Evolutionary conservation across 164 flowering plant genomes (phyloP).

Genomic region (Macadamia integrifolia): DNA sequence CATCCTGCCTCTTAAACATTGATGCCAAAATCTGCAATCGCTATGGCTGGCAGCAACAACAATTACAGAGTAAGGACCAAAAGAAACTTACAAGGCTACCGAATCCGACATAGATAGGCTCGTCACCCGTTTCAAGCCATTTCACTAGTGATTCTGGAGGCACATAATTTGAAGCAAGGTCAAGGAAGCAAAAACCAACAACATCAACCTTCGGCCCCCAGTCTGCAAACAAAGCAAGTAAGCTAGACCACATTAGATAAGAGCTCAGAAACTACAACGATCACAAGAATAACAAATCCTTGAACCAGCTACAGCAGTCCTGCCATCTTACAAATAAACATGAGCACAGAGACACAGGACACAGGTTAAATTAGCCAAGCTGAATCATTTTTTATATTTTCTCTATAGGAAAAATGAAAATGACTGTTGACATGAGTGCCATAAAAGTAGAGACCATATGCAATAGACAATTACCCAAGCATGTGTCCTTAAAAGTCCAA

Average conservation of each 20-base stretch:
- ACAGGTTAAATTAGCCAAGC: too few species aligned
- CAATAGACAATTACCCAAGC: not conserved
- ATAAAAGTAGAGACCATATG: too few species aligned
- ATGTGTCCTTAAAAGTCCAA: too few species aligned
- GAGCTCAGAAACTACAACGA: not conserved
- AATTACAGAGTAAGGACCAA: not conserved
- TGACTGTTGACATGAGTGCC: not conserved
- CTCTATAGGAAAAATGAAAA: too few species aligned
- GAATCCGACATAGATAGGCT: conserved; percentile 94
- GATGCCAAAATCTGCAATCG: too few species aligned
- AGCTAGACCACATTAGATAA: not conserved
- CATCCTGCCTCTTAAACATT: too few species aligned
- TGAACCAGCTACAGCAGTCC: not conserved
- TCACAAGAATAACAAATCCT: not conserved
- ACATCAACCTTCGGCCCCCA: conserved; percentile 98
- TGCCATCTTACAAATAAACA: not conserved
- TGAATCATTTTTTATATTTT: too few species aligned
- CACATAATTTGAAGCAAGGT: conserved; percentile 89
- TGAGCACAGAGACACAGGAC: not conserved
- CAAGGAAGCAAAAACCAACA: conserved; percentile 98
- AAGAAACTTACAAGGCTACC: conserved; percentile 90
- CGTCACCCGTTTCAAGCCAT: conserved; percentile 77
- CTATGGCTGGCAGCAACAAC: too few species aligned
- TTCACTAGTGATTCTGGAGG: conserved; percentile 76
- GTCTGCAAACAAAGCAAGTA: conserved; percentile 46